Evolutionary conservation across 345 rosid genomes (phyloP).

Genomic region (Mallotus nudiflorus): DNA sequence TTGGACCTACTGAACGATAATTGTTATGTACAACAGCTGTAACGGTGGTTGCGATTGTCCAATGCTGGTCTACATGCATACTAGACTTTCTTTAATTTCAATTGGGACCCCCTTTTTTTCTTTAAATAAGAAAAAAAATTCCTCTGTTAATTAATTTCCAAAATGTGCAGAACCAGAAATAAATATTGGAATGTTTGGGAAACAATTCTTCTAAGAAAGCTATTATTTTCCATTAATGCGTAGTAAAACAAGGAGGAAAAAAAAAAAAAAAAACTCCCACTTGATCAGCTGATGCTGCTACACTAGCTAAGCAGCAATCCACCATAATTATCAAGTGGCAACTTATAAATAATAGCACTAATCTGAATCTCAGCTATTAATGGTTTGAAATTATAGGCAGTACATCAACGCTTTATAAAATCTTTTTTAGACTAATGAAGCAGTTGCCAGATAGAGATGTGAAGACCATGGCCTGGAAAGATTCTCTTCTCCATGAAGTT

Average conservation of each 20-base stretch:
- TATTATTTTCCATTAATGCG: neutral
- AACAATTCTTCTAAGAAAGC: too few relatives aligned
- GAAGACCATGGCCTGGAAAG: conserved; percentile 6
- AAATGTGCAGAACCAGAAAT: too few relatives aligned
- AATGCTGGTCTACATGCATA: neutral
- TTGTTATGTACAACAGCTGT: conserved; percentile 7
- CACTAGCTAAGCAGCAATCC: neutral
- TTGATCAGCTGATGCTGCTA: neutral
- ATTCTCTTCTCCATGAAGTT: conserved; percentile 5
- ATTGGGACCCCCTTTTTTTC: neutral
- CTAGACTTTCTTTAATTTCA: neutral
- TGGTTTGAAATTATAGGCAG: too few relatives aligned
- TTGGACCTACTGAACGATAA: neutral
- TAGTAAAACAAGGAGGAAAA: too few relatives aligned
- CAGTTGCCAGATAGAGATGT: neutral
- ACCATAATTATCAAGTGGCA: neutral
- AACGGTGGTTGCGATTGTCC: conserved; percentile 14
- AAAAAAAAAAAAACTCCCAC: neutral
- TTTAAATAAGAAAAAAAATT: neutral
- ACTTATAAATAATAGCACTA: neutral
- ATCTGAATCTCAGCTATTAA: too few relatives aligned
- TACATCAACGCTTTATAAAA: neutral
- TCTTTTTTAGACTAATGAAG: neutral
- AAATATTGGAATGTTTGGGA: too few relatives aligned
- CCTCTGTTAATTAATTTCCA: too few relatives aligned